Evolutionary conservation across 148 eudicot species (phyloP), one percentile per base, ranked within the genome.

Genomic region (Polygonum aviculare): DNA sequence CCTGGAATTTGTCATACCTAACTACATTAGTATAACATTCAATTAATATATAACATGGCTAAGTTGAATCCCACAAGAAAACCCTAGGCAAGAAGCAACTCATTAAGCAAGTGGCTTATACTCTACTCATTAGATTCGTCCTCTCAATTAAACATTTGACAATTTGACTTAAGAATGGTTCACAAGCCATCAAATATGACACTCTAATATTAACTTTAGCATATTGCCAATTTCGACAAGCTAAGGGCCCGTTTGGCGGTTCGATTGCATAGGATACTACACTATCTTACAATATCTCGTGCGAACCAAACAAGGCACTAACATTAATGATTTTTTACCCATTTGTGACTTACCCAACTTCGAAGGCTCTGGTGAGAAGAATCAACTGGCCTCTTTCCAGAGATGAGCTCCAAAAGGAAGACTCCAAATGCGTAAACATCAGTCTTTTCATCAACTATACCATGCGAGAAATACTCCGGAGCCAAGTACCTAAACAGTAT

Each of bases 361-460:
- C 95, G 94, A 63, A 95, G 79, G 82, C 96, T 90, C 80, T 87
- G 97, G 73, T 95, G 85, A 74, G 91, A 88, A 21, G 90, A 82
- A 82, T 95, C 97, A n/a, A 95, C 97, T 0, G 99, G 92, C 78
- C 80, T 92, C 85, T 87, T 88, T 11, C 99, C 96, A 7, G 99
- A 88, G 75, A 95, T 83, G 2, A 95, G 85, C 83, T 95, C 99
- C 50, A 95, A 81, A 33, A 92, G 75, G 74, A 92, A 85, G 4
- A 95, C 97, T 9, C 99, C 99, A 76, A 95, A 95, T 39, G 99
- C 99, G 81, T 87, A 95, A 0, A 95, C 97, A 73, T 95, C 99
- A 1, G 99, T 95, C 84, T 95, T 93, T 81, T 95, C 99, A 78
- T 92, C 96, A 8, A 95, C 99, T 2, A 95, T 88, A 3, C 99